These are phyloP conservation scores for Acrocalymma vagum DNA, from an alignment of 2,329 filamentous ascomycete species.

Conservation along the genomic window DNA sequence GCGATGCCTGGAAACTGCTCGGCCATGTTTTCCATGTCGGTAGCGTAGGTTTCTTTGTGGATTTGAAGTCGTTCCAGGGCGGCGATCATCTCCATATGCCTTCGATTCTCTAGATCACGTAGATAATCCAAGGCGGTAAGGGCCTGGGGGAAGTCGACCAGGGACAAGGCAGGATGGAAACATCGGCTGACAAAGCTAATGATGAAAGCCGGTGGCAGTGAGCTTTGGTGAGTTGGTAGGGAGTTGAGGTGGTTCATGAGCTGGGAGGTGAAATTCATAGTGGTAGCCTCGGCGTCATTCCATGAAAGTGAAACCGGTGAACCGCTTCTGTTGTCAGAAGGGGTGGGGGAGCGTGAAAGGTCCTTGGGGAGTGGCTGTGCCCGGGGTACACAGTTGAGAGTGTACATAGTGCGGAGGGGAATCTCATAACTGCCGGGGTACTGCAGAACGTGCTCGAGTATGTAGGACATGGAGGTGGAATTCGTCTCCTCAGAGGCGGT, in stretches of 20 bases:
- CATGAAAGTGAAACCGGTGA: slow-evolving; percentile 40
- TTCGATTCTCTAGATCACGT: slow-evolving; percentile 68
- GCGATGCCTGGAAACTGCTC: slow-evolving; percentile 63
- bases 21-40: slow-evolving; percentile 57
- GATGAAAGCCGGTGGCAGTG: slow-evolving; percentile 69
- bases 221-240: slow-evolving; percentile 67
- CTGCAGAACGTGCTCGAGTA: slow-evolving; percentile 59
- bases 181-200: slow-evolving; percentile 67
- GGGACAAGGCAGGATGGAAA: slow-evolving; percentile 64
- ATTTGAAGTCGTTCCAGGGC: slow-evolving; percentile 64
- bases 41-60: slow-evolving; percentile 55
- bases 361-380: slow-evolving; percentile 47
- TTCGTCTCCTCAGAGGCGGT: slow-evolving; percentile 46
- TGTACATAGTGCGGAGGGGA: slow-evolving; percentile 73
- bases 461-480: slow-evolving; percentile 42
- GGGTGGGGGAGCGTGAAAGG: slow-evolving; percentile 41
- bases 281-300: slow-evolving; percentile 44
- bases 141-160: slow-evolving; percentile 72
- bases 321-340: slow-evolving; percentile 48
- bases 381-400: slow-evolving; percentile 67
- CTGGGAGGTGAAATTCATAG: slow-evolving; percentile 59
- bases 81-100: slow-evolving; percentile 65
- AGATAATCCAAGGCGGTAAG: slow-evolving; percentile 73
- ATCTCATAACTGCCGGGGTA: slow-evolving; percentile 72
- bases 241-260: slow-evolving; percentile 66